Evolutionary conservation across 768 basidiomycete genomes (phyloP).

Genomic region (Leccinum rimulosum): DNA sequence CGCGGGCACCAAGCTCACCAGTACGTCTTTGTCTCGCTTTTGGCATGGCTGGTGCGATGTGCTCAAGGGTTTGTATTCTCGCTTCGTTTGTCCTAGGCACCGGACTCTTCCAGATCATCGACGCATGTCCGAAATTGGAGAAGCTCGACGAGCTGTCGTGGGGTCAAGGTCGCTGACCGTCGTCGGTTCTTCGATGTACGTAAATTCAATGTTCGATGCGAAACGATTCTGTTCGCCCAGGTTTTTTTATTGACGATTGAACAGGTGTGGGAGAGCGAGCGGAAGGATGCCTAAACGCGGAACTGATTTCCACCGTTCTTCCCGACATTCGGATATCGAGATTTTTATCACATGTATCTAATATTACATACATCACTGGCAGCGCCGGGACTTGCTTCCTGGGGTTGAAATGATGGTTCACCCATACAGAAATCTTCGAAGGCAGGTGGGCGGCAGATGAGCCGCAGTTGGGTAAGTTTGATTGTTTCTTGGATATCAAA

Average conservation of each 20-base stretch:
- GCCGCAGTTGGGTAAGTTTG: too few relatives aligned
- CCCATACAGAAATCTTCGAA: neutral
- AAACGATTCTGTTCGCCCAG: neutral
- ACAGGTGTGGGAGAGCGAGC: conserved; percentile 28
- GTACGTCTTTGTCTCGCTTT: neutral
- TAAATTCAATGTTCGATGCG: neutral
- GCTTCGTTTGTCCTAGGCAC: conserved; percentile 35
- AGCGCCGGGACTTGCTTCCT: neutral
- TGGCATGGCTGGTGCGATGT: neutral
- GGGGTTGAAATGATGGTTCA: neutral
- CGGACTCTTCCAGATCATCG: conserved; percentile 56
- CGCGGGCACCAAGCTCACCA: conserved; percentile 56
- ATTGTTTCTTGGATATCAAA: too few relatives aligned
- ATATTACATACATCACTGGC: neutral
- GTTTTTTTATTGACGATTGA: neutral
- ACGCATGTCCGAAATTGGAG: conserved; percentile 50
- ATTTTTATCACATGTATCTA: neutral
- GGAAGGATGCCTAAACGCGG: neutral
- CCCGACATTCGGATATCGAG: neutral
- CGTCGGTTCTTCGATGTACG: conserved; percentile 63
- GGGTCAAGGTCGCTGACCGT: conserved; percentile 55
- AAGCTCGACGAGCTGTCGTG: conserved; percentile 66
- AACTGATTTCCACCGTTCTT: neutral
- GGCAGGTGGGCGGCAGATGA: neutral
- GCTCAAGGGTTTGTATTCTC: neutral